phyloP scores from a whole-genome alignment of 495 filamentous ascomycete species.

The Lasiosphaeris hirsuta region DNA sequence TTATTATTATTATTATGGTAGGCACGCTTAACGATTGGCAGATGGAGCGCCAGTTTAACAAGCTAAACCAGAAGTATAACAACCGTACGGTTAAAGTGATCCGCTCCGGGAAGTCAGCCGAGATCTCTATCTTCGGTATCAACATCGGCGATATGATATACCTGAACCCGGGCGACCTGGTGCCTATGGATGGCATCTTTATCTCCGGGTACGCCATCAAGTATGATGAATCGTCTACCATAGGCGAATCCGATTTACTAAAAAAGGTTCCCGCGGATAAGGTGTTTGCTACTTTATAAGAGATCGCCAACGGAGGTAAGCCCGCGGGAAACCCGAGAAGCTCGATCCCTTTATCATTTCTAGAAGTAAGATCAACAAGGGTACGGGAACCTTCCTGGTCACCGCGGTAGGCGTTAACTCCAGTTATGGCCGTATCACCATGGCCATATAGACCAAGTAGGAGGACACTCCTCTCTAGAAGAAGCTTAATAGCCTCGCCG shows the following conservation, averaged over 20 bases:
- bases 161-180: conserved; percentile 66
- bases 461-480: conserved; percentile 5
- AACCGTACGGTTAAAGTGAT: conserved; percentile 76
- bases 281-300: conserved; percentile 71
- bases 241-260: conserved; percentile 79
- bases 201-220: conserved; percentile 71
- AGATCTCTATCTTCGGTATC: conserved; percentile 69
- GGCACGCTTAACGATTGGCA: conserved; percentile 76
- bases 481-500: conserved; percentile 1
- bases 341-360: conserved; percentile 32
- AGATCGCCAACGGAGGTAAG: conserved; percentile 31
- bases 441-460: neutral
- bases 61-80: conserved; percentile 73
- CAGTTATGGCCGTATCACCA: neutral
- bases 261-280: conserved; percentile 70
- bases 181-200: conserved; percentile 71
- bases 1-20: conserved; percentile 70
- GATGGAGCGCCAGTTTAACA: conserved; percentile 74
- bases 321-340: conserved; percentile 69
- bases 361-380: neutral
- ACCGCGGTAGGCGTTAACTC: conserved; percentile 6
- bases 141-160: conserved; percentile 72
- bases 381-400: conserved; percentile 1
- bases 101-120: conserved; percentile 69
- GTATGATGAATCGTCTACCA: conserved; percentile 79